Conservation (phyloP, 2,329 filamentous ascomycete genomes). For the Talaromyces albobiverticillius region DNA sequence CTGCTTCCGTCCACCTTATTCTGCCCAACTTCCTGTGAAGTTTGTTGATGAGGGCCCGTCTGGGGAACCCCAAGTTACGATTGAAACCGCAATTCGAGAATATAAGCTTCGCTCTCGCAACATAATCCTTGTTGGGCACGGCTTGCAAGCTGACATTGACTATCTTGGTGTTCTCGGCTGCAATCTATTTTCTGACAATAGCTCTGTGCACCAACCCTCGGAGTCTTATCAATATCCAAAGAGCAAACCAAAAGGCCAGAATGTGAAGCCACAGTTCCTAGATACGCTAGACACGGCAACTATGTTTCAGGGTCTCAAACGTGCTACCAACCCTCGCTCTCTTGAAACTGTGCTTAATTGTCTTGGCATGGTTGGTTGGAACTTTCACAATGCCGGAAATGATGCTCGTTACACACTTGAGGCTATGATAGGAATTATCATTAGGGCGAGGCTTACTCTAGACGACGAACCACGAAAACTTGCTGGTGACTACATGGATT, state of each 20-base stretch:
- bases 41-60: slow-evolving; percentile 11
- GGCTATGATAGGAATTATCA: slow-evolving; percentile 64
- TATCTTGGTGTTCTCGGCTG: slow-evolving; percentile 67
- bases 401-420: slow-evolving; percentile 78
- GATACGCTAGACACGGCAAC: slow-evolving; percentile 70
- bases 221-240: background rate
- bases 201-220: background rate
- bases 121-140: slow-evolving; percentile 78
- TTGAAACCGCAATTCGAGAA: slow-evolving; percentile 10
- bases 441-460: slow-evolving; percentile 30
- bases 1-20: slow-evolving; percentile 59
- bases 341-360: slow-evolving; percentile 62
- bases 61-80: slow-evolving; percentile 1
- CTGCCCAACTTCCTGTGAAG: slow-evolving; percentile 24
- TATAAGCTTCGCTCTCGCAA: slow-evolving; percentile 43
- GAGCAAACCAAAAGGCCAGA: background rate
- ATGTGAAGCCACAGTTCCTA: slow-evolving; percentile 45
- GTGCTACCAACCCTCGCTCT: slow-evolving; percentile 52
- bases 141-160: slow-evolving; percentile 63
- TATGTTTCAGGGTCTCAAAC: slow-evolving; percentile 64
- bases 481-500: slow-evolving; percentile 2
- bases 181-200: slow-evolving; percentile 36
- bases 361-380: slow-evolving; percentile 60
- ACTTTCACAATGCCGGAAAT: slow-evolving; percentile 85
- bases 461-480: slow-evolving; percentile 12